Evolutionary conservation across 2,329 filamentous ascomycete species (phyloP), one percentile per base, ranked within the genome.

Genomic region (Ophiostoma himal-ulmi): DNA sequence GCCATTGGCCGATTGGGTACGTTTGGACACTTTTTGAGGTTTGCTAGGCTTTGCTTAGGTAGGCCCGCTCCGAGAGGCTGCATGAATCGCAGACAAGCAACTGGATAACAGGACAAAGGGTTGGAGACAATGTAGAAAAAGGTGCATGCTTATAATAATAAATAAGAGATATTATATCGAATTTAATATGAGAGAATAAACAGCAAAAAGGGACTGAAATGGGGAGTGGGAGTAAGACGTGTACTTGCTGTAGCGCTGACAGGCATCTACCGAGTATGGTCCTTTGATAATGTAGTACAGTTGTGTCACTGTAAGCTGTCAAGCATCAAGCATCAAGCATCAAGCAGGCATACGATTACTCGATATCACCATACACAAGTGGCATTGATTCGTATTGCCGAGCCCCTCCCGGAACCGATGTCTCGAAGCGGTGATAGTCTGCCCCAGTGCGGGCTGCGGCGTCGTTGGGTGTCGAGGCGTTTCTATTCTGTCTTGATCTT

Each of bases 381-480:
- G 10, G 13, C 37, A 39, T 39, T 10, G 17, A 44, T n/a, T 62
- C 26, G 57, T 62, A 62, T 62, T 34, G 22, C 52, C 17, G 44
- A 54, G 52, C 26, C 57, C 57, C 57, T 62, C 57, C 26, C 57
- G 57, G 57, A 62, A 26, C 57, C 34, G 26, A 34, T 62, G 52
- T 57, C 52, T 62, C 57, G 26, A 62, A 62, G 11, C 11, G 57
- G 57, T 34, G 57, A 62, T 62, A 7, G 57, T 62, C 57, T 26
- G 57, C 57, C 54, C 54, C 54, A 62, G 57, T 36, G 26, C 54
- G 54, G 54, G 52, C 52, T 57, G 44, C 52, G n/a, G 52, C 10
- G 10, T 57, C 22, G 13, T 14, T 62, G 1, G 30, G 26, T 14
- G 26, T 30, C 26, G 26, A 30, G 36, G 64, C 52, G 22, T 67